Percentiles rank a stretch among this genome's conserved stretches.
Evolutionary conservation across 352 stramenopile species (phyloP).

Genomic region (Discostella stelligera): DNA sequence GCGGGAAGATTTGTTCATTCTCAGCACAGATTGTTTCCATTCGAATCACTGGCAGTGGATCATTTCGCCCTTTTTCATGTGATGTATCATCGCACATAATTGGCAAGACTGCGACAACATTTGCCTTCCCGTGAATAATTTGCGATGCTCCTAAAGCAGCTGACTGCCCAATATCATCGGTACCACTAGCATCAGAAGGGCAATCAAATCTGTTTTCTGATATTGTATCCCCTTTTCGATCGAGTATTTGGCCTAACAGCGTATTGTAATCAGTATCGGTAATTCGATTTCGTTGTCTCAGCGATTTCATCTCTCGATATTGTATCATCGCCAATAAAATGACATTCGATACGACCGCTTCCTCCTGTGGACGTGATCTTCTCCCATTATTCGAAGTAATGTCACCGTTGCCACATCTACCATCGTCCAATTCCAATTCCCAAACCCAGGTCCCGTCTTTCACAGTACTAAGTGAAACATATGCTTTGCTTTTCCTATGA

Average conservation of each 20-base stretch:
- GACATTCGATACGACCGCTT: constrained; percentile 62
- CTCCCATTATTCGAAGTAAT: not conserved
- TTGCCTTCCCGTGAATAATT: constrained; percentile 32
- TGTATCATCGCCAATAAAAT: constrained; percentile 52
- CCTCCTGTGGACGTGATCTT: constrained; percentile 39
- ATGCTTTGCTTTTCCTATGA: constrained; percentile 32
- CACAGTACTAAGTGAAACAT: constrained; percentile 31
- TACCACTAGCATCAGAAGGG: not conserved
- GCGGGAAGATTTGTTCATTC: constrained; percentile 45
- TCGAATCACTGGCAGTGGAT: not conserved
- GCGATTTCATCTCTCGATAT: constrained; percentile 1
- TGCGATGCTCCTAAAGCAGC: constrained; percentile 24
- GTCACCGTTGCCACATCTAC: not conserved
- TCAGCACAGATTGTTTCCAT: constrained; percentile 36
- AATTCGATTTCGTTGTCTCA: not conserved
- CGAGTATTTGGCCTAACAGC: constrained; percentile 27
- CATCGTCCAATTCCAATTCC: constrained; percentile 34
- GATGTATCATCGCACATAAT: constrained; percentile 12
- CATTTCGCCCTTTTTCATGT: not conserved
- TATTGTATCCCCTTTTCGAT: constrained; percentile 39
- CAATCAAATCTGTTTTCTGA: constrained; percentile 21
- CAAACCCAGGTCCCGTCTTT: constrained; percentile 36
- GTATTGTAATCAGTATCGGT: constrained; percentile 11
- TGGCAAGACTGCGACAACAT: constrained; percentile 30
- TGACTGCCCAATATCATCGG: constrained; percentile 26